Percentiles rank a stretch among this genome's conserved stretches.
Conservation (phyloP, 352 stramenopile species). For the Globisporangium cystogenes region DNA sequence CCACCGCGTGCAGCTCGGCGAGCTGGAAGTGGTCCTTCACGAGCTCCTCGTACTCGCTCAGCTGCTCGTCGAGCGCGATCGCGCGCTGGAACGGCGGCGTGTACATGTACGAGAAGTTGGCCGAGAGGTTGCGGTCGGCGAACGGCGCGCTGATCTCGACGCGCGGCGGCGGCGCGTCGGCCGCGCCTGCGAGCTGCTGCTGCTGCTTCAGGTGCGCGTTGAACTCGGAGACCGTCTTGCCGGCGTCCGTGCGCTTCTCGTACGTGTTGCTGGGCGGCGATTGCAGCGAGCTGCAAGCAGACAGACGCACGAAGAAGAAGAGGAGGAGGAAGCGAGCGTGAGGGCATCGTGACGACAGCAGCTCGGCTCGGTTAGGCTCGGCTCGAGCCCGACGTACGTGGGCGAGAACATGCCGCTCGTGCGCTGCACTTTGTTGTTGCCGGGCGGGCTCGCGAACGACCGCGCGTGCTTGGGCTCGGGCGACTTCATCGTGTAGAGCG, state of each 20-base stretch:
- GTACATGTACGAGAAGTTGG: constrained; percentile 79
- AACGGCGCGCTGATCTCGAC: constrained; percentile 37
- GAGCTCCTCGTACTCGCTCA: constrained; percentile 72
- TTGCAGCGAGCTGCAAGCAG: constrained; percentile 42
- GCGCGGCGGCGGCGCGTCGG: background rate
- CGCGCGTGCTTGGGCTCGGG: constrained; percentile 62
- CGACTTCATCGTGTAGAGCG: constrained; percentile 70
- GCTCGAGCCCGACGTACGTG: constrained; percentile 24
- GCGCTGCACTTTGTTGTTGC: constrained; percentile 58
- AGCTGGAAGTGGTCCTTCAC: constrained; percentile 60
- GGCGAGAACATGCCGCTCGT: constrained; percentile 73
- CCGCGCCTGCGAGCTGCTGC: constrained; percentile 23
- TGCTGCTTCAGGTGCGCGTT: constrained; percentile 68
- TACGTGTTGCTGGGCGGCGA: constrained; percentile 69
- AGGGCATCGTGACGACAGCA: too few species aligned
- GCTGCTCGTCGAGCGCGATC: constrained; percentile 69
- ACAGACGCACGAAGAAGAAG: too few species aligned
- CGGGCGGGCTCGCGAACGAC: constrained; percentile 50
- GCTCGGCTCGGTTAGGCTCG: too few species aligned
- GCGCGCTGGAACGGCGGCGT: constrained; percentile 73
- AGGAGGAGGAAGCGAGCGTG: background rate
- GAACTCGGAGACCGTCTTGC: constrained; percentile 76
- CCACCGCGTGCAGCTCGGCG: constrained; percentile 57
- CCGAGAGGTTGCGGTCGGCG: constrained; percentile 49
- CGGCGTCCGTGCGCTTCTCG: constrained; percentile 69